Conservation (phyloP, 1,139 yeast genomes). For the Sporopachydermia cereana region DNA sequence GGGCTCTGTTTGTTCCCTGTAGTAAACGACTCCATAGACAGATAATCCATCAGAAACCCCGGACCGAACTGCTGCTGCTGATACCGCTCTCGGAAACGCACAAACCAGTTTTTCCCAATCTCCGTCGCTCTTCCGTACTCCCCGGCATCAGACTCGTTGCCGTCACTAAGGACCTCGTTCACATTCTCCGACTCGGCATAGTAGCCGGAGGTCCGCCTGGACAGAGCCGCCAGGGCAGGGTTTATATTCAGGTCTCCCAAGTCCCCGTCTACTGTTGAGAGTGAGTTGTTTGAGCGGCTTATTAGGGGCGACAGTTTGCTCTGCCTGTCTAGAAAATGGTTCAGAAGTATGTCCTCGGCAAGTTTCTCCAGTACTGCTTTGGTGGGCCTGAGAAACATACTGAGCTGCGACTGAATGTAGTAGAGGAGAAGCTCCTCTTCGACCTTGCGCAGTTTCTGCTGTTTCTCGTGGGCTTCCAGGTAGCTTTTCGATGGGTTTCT, state of each 20-base stretch:
- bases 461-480: conserved; percentile 5
- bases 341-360: conserved; percentile 1
- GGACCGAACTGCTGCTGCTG: conserved; percentile 1
- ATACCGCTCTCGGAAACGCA: conserved; percentile 2
- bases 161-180: neutral
- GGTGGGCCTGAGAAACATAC: neutral
- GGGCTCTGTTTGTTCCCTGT: neutral
- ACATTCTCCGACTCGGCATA: neutral
- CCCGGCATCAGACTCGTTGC: neutral
- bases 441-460: conserved; percentile 2
- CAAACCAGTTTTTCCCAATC: conserved; percentile 2
- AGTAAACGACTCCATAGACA: neutral
- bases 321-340: neutral
- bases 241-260: neutral
- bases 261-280: neutral
- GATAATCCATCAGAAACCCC: neutral
- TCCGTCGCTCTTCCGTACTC: neutral
- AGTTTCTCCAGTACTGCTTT: neutral
- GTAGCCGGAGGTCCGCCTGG: neutral
- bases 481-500: conserved; percentile 2
- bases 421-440: conserved; percentile 2
- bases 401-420: neutral
- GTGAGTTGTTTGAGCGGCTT: neutral
- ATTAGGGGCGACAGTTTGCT: too few species aligned
- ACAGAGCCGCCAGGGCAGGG: neutral